Evolutionary conservation across 1,139 yeast species (phyloP).

Genomic region (Candida tropicalis): DNA sequence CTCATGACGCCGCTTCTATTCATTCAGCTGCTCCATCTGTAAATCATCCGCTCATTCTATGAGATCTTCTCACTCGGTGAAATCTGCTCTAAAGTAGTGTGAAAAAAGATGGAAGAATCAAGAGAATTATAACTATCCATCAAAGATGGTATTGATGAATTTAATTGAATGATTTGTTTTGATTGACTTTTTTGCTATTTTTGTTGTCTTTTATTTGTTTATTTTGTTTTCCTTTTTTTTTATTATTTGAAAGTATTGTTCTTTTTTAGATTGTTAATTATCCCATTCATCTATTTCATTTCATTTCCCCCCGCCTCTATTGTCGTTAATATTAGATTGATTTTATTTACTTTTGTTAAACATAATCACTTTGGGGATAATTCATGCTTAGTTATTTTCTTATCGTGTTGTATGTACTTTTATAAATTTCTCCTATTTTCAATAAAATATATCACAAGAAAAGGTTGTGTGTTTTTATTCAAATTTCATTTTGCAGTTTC

Average conservation of each 20-base stretch:
- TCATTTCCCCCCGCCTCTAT: constrained; percentile 2
- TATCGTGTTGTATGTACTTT: constrained; percentile 2
- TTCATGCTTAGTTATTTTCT: not conserved
- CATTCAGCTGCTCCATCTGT: not conserved
- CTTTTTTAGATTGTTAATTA: not conserved
- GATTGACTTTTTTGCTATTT: not conserved
- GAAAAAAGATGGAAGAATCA: constrained; percentile 2
- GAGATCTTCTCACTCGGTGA: too few species aligned
- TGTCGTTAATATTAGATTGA: constrained; percentile 4
- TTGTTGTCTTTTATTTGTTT: not conserved
- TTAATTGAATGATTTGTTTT: constrained; percentile 2
- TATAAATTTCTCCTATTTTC: not conserved
- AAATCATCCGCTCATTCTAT: not conserved
- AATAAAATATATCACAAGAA: too few species aligned
- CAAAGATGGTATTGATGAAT: constrained; percentile 12
- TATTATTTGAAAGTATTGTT: not conserved
- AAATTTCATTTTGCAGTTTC: not conserved
- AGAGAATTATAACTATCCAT: constrained; percentile 6
- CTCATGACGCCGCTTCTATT: not conserved
- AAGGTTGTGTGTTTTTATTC: not conserved
- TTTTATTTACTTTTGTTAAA: not conserved
- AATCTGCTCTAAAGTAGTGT: constrained; percentile 3
- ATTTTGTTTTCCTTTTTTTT: not conserved
- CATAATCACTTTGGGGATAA: not conserved
- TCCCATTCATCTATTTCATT: not conserved